Evolutionary conservation across 2,329 filamentous ascomycete genomes (phyloP), one percentile per base, ranked within the genome.

Genomic region (Sporothrix inflata): DNA sequence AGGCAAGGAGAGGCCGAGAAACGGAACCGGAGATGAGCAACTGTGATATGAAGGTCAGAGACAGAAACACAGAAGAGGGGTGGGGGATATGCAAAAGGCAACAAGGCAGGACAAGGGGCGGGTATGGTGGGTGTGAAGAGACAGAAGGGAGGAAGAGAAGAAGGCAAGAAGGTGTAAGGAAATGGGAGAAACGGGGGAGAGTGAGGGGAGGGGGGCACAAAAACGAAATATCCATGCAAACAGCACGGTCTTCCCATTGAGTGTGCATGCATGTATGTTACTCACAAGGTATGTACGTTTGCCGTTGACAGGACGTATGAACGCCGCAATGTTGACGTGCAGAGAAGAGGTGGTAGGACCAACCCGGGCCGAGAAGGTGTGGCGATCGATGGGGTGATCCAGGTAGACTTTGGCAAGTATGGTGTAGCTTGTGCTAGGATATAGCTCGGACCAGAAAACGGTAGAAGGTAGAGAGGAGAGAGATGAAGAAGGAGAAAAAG

Each of bases 371-470:
- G 68, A 71, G 74, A 74, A 73, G 75, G 74, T 74, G 76, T 74
- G 74, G 76, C 73, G 75, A 76, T 71, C 71, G 75, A 80, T 78
- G 78, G 78, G 80, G 75, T 78, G 75, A 79, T 79, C 76, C 75
- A 76, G 74, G 60, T 73, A 76, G 74, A 72, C 72, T 74, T 77
- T 78, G 75, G 72, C 60, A 53, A 42, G 27, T 14, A n/a, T 34
- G 5, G 9, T 14, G 40, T 42, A n/a, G 11, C 16, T 1, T 27
- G 21, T 45, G 5, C 6, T 19, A 24, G 38, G n/a, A 45, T 65
- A 60, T 38, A 7, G 38, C 38, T 24, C 34, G 38, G 60, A 45
- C 60, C 60, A 65, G 38, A 45, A 34, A 65, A 8, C 16, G 34
- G 4, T 21, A 61, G 30, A 16, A 11, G 19, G 7, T 12, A 27